phyloP scores from a whole-genome alignment of 306 rosid species.

The Pueraria montana region DNA sequence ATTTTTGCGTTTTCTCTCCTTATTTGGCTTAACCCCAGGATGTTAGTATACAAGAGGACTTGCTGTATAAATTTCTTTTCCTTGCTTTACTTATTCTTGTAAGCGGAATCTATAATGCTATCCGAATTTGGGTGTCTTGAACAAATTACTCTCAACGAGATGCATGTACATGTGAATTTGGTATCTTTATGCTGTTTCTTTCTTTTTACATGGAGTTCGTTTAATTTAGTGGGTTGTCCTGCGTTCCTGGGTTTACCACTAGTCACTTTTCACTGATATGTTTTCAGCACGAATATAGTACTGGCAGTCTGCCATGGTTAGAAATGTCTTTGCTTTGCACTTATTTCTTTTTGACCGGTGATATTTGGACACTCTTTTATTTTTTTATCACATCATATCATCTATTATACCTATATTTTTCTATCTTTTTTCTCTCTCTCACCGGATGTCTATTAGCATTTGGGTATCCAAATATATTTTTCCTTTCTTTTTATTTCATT shows the following conservation, averaged over 20 bases:
- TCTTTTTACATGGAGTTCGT: neutral
- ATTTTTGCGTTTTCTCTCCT: conserved; percentile 23
- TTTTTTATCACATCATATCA: too few species aligned
- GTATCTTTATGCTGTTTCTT: neutral
- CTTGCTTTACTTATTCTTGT: neutral
- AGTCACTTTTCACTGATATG: neutral
- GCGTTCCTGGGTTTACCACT: neutral
- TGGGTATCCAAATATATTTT: too few species aligned
- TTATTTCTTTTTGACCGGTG: neutral
- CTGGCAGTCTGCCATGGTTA: neutral
- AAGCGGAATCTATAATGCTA: conserved; percentile 20
- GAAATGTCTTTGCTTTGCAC: conserved; percentile 1
- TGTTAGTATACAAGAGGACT: conserved; percentile 21
- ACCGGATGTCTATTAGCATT: too few species aligned
- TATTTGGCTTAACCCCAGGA: conserved; percentile 26
- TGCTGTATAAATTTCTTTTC: neutral
- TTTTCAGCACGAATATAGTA: neutral
- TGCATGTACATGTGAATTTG: conserved; percentile 16
- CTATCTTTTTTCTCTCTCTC: too few species aligned
- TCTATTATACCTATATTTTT: too few species aligned
- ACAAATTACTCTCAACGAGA: neutral
- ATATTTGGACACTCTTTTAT: too few species aligned
- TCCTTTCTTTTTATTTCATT: too few species aligned
- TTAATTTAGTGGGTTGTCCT: neutral
- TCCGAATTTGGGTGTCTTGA: conserved; percentile 8